Conservation (phyloP, 2,329 filamentous ascomycete genomes). For the Bipolaris bicolor region DNA sequence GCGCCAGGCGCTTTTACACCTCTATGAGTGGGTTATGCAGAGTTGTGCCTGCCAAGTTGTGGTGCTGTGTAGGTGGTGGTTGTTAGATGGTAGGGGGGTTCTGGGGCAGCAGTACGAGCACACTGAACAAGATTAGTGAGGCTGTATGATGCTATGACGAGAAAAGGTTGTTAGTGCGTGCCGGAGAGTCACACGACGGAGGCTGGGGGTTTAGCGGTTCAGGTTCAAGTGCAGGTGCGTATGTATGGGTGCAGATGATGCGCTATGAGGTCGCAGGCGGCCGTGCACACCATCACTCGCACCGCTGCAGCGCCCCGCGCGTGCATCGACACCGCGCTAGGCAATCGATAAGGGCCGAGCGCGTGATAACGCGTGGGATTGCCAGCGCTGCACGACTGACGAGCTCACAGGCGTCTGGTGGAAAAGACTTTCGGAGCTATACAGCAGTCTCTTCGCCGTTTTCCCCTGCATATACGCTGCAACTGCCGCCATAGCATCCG, state of each 20-base stretch:
- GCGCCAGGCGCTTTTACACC: conserved; percentile 6
- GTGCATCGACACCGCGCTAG: conserved; percentile 21
- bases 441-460: not conserved
- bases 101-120: conserved; percentile 5
- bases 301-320: conserved; percentile 19
- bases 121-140: conserved; percentile 10
- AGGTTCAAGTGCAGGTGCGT: conserved; percentile 19
- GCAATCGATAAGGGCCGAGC: conserved; percentile 31
- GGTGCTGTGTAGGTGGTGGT: conserved; percentile 4
- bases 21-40: conserved; percentile 4
- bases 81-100: not conserved
- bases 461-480: not conserved
- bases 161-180: not conserved
- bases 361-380: conserved; percentile 21
- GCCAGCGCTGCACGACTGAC: not conserved
- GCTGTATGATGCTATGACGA: not conserved
- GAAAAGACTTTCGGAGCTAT: not conserved
- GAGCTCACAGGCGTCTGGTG: not conserved
- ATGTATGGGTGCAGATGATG: conserved; percentile 34
- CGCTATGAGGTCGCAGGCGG: conserved; percentile 29
- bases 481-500: not conserved
- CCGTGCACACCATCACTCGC: conserved; percentile 19
- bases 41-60: conserved; percentile 17
- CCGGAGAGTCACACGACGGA: conserved; percentile 13
- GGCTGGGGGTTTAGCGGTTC: conserved; percentile 21